These are phyloP conservation scores for Porcisia deanei DNA, from an alignment of 208 protist genomes.

Conservation along the genomic window DNA sequence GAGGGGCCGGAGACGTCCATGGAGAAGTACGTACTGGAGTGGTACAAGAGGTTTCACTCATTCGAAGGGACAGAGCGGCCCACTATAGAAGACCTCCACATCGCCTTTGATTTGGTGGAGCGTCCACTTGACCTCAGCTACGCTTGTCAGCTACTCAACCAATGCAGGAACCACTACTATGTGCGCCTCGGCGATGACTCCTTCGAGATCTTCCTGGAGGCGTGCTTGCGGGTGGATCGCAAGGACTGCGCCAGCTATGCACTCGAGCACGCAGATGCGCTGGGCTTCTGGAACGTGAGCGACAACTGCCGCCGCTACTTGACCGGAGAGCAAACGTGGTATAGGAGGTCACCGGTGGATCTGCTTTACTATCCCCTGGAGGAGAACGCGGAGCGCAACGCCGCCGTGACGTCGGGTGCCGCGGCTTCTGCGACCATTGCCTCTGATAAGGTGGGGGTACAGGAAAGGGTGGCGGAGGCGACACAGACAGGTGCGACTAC, in stretches of 20 bases:
- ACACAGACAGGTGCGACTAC: background rate
- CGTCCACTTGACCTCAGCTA: conserved; percentile 91
- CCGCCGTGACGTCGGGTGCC: conserved; percentile 8
- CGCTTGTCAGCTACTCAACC: conserved; percentile 81
- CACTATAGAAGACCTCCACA: conserved; percentile 87
- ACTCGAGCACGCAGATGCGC: conserved; percentile 68
- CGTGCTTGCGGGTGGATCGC: conserved; percentile 85
- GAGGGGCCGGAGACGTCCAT: conserved; percentile 84
- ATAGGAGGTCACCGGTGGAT: conserved; percentile 74
- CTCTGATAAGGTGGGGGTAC: background rate
- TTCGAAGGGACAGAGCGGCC: conserved; percentile 84
- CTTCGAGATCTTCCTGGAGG: conserved; percentile 89
- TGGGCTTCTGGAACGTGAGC: conserved; percentile 88
- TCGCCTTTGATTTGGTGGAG: conserved; percentile 88
- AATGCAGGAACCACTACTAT: conserved; percentile 86
- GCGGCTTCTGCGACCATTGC: background rate
- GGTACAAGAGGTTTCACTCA: conserved; percentile 80
- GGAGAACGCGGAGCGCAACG: conserved; percentile 79
- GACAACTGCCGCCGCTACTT: conserved; percentile 81
- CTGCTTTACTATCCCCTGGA: conserved; percentile 82
- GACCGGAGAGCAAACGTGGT: conserved; percentile 84
- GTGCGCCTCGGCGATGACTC: conserved; percentile 75
- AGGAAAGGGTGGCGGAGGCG: background rate
- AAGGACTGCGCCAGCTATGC: conserved; percentile 87
- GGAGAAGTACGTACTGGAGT: conserved; percentile 91